Evolutionary conservation across 2,329 filamentous ascomycete species (phyloP).

Genomic region (Alternaria sp.): DNA sequence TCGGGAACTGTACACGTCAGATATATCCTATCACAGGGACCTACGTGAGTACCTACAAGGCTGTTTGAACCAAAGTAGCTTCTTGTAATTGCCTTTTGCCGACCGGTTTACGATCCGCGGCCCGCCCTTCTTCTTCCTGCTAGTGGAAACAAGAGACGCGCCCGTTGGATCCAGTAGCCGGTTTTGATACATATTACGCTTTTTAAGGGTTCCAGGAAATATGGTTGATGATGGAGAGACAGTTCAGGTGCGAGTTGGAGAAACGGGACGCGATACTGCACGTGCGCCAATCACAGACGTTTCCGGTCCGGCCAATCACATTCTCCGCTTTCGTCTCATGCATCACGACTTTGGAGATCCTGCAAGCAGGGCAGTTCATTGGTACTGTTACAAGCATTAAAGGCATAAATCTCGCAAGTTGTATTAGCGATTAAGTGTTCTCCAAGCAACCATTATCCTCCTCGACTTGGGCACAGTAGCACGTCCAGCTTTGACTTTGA

Average conservation of each 20-base stretch:
- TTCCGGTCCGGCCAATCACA: background rate
- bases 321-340: background rate
- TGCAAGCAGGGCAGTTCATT: no score
- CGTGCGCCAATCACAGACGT: background rate
- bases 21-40: background rate
- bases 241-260: background rate
- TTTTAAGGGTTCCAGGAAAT: background rate
- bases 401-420: background rate
- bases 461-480: slow-evolving; percentile 59
- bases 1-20: slow-evolving; percentile 75
- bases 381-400: background rate
- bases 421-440: slow-evolving; percentile 54
- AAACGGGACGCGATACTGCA: background rate
- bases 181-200: slow-evolving; percentile 22
- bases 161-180: slow-evolving; percentile 24
- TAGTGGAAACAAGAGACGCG: slow-evolving; percentile 18
- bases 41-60: slow-evolving; percentile 68
- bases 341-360: no score
- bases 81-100: slow-evolving; percentile 85
- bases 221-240: background rate
- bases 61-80: slow-evolving; percentile 97
- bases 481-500: slow-evolving; percentile 54
- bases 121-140: slow-evolving; percentile 59
- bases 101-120: slow-evolving; percentile 72
- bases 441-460: slow-evolving; percentile 67